Percentiles rank a stretch among this genome's conserved stretches.
These are phyloP conservation scores for Brettanomyces naardenensis DNA, from an alignment of 805 yeast genomes.

Conservation along the genomic window DNA sequence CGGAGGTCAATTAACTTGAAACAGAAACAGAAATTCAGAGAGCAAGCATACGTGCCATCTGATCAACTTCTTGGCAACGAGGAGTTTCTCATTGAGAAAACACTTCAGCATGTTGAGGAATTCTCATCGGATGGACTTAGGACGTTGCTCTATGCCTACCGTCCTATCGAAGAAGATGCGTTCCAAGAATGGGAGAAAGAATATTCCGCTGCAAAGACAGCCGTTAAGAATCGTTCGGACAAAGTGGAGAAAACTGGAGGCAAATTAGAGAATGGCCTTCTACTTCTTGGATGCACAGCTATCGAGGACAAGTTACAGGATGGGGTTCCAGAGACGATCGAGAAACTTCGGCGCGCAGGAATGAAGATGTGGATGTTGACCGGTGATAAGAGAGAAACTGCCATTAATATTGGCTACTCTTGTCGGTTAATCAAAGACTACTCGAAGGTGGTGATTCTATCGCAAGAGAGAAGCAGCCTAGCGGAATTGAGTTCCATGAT, in stretches of 20 bases:
- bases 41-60: slow-evolving; percentile 33
- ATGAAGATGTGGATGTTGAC: slow-evolving; percentile 97
- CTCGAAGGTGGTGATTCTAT: slow-evolving; percentile 74
- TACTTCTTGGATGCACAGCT: slow-evolving; percentile 86
- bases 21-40: slow-evolving; percentile 45
- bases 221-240: slow-evolving; percentile 57
- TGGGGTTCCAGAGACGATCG: slow-evolving; percentile 96
- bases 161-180: slow-evolving; percentile 52
- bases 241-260: slow-evolving; percentile 70
- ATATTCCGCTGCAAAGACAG: slow-evolving; percentile 70
- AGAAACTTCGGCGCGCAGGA: slow-evolving; percentile 85
- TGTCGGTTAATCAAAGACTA: slow-evolving; percentile 90
- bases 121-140: slow-evolving; percentile 93
- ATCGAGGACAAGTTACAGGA: slow-evolving; percentile 94
- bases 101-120: slow-evolving; percentile 85
- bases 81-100: slow-evolving; percentile 70
- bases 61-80: slow-evolving; percentile 63
- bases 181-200: slow-evolving; percentile 61
- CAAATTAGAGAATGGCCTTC: slow-evolving; percentile 58
- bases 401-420: slow-evolving; percentile 93
- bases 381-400: slow-evolving; percentile 97
- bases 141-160: slow-evolving; percentile 77
- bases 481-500: slow-evolving; percentile 62
- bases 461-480: slow-evolving; percentile 17
- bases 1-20: slow-evolving; percentile 52